Evolutionary conservation across 768 basidiomycete genomes (phyloP), one percentile per base, ranked within the genome.

Genomic region (Collybia mongolica): DNA sequence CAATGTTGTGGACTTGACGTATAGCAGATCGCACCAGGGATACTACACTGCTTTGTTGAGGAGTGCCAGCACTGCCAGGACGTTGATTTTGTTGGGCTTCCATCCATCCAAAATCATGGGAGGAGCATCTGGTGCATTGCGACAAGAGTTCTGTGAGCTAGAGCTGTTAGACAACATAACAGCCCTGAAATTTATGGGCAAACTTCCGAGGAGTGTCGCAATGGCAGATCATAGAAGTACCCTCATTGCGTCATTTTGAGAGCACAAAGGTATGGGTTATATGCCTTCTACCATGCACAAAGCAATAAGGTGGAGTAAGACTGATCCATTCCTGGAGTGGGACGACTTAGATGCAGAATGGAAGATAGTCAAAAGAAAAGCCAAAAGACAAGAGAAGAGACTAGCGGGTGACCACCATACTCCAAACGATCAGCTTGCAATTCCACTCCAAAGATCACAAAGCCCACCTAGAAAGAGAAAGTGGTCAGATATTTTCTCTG

Each of bases 81-180:
- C 70, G 1, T n/a, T 68, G 0, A 63, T 74, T 7, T 6, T 73
- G 1, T 59, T 60, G 46, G 54, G 48, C 1, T 69, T 71, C 39
- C 39, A 63, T 24, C 0, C 39, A 0, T 22, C 17, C 0, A 60
- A 55, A 39, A 61, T 71, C 0, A 69, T 60, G 2, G 48, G 59
- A n/a, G 63, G 62, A 2, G 52, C 54, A 9, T 54, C 51, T 7
- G 64, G 66, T 2, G 52, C 48, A 18, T 29, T 72, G 1, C 23
- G 60, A 15, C 65, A 70, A 49, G 67, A 72, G 45, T 70, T 67
- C 23, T 24, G 65, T 6, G 68, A 71, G 38, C 53, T 72, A 0
- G 67, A 74, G 46, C 29, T 72, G 1, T 49, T 75, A 1, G 63
- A 73, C 58, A 59, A 68, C 7, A 64, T 74, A 1, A 72, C 66